Base-by-base conservation (phyloP, 2,329 filamentous ascomycete species). In the Diaporthe nobilis region DNA sequence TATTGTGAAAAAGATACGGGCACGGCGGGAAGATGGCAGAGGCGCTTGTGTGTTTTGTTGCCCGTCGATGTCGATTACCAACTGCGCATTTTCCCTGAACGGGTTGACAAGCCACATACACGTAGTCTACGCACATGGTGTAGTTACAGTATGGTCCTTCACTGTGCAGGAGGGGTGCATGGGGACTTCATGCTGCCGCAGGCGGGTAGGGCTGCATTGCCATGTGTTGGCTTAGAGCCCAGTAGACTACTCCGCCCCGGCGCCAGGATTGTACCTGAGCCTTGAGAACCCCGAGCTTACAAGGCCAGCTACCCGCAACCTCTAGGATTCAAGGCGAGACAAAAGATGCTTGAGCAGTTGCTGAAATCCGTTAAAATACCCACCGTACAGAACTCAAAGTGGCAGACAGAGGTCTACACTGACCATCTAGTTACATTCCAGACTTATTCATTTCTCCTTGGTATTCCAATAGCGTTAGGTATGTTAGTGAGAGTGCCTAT, bases 141-240 rank as follows among this genome's bases (percentile, higher is more conserved):
- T 57, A 37, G 25, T 67, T 34, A 9, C 34, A 34, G 28, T 61
- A 39, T 53, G 12, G 17, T 44, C 34, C 44, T 72, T 17, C 42
- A 53, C 70, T 28, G n/a, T 63, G 15, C 28, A 12, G 17, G 13
- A 25, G 60, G 68, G 75, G 60, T 72, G 61, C 71, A 73, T 77
- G 25, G 37, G 31, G 39, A 49, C 44, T 57, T 39, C 9, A 39
- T 47, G 37, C 65, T 60, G 58, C 44, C 28, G 44, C 60, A 53
- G 34, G 51, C 75, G 75, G 75, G 73, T 77, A 77, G 75, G 75
- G 75, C 75, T 77, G 75, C 75, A 75, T 71, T 42, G 55, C 55
- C 68, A 72, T 67, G 57, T 53, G 57, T 44, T 67, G 34, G 53
- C 72, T 42, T 44, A 22, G 34, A 8, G 17, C 39, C 73, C 39